Percentiles rank a stretch among this genome's conserved stretches.
Conservation (phyloP, 1,284 basidiomycete species). For the Cutaneotrichosporon curvatum region DNA sequence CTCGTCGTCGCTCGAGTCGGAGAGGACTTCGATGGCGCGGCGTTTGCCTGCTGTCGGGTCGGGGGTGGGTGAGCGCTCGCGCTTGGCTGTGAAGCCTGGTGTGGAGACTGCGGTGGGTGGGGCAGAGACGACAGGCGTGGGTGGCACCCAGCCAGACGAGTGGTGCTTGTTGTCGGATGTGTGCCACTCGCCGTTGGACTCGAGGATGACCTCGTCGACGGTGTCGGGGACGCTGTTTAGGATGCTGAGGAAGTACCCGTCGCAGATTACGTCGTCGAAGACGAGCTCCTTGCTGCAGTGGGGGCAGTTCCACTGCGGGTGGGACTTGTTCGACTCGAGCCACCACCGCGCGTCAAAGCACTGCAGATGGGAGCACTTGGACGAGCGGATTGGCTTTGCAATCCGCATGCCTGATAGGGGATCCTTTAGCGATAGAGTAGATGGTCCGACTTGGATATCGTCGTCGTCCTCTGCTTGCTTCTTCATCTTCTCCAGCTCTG, state of each 20-base stretch:
- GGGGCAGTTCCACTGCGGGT: slow-evolving; percentile 95
- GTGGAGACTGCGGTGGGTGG: not conserved
- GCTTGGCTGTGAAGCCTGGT: not conserved
- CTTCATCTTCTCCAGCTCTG: slow-evolving; percentile 53
- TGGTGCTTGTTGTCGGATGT: slow-evolving; percentile 77
- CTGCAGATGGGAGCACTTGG: slow-evolving; percentile 77
- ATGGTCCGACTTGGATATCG: slow-evolving; percentile 77
- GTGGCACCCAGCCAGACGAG: slow-evolving; percentile 56
- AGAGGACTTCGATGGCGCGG: slow-evolving; percentile 59
- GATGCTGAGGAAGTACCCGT: slow-evolving; percentile 46
- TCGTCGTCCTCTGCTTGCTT: slow-evolving; percentile 62
- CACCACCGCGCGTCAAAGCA: slow-evolving; percentile 95
- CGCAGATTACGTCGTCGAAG: slow-evolving; percentile 76
- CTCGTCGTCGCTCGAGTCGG: slow-evolving; percentile 68
- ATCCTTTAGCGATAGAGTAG: slow-evolving; percentile 83
- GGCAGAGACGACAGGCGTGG: not conserved
- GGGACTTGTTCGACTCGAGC: slow-evolving; percentile 92
- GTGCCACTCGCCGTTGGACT: slow-evolving; percentile 93
- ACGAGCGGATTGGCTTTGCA: slow-evolving; percentile 74
- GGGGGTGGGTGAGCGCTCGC: slow-evolving; percentile 4
- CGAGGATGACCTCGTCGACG: slow-evolving; percentile 86
- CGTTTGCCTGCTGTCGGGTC: slow-evolving; percentile 21
- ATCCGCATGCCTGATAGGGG: slow-evolving; percentile 90
- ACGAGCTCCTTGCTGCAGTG: slow-evolving; percentile 77
- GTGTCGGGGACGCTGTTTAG: slow-evolving; percentile 53